Evolutionary conservation across 1,284 basidiomycete genomes (phyloP).

Genomic region (Ganoderma lucidum): DNA sequence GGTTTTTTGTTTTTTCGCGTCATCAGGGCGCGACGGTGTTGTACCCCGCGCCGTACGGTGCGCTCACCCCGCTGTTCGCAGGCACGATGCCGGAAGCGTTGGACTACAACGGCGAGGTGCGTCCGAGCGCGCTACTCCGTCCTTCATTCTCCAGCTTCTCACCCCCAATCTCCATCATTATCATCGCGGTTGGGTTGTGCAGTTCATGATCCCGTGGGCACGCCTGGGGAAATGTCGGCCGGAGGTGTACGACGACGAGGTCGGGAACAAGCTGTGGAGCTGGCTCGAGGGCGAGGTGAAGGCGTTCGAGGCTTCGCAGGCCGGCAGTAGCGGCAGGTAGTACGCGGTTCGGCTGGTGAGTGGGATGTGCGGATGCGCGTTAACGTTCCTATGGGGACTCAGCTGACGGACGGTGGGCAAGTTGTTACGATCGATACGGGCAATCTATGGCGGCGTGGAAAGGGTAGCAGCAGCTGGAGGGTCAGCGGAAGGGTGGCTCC

Average conservation of each 20-base stretch:
- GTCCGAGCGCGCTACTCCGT: slow-evolving; percentile 12
- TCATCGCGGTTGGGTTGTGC: background rate
- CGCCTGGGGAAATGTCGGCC: slow-evolving; percentile 41
- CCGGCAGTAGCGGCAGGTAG: background rate
- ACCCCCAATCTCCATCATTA: background rate
- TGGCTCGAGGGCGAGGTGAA: slow-evolving; percentile 50
- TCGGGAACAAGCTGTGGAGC: slow-evolving; percentile 47
- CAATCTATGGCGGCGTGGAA: background rate
- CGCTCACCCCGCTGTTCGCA: slow-evolving; percentile 3
- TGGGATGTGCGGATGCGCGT: background rate
- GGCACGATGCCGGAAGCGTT: slow-evolving; percentile 51
- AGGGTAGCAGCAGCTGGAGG: background rate
- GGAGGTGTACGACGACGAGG: slow-evolving; percentile 40
- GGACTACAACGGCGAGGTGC: slow-evolving; percentile 54
- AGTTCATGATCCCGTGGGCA: slow-evolving; percentile 57
- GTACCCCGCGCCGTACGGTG: background rate
- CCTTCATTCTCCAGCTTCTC: background rate
- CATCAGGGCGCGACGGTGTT: background rate
- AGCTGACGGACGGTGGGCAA: background rate
- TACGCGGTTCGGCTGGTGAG: background rate
- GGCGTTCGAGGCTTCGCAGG: slow-evolving; percentile 1
- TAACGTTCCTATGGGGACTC: background rate
- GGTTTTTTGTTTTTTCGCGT: background rate
- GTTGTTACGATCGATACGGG: background rate
- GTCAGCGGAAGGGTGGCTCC: background rate